Evolutionary conservation across 169 alveolate species (phyloP), one percentile per base, ranked within the genome.

Genomic region (Cystoisospora suis): DNA sequence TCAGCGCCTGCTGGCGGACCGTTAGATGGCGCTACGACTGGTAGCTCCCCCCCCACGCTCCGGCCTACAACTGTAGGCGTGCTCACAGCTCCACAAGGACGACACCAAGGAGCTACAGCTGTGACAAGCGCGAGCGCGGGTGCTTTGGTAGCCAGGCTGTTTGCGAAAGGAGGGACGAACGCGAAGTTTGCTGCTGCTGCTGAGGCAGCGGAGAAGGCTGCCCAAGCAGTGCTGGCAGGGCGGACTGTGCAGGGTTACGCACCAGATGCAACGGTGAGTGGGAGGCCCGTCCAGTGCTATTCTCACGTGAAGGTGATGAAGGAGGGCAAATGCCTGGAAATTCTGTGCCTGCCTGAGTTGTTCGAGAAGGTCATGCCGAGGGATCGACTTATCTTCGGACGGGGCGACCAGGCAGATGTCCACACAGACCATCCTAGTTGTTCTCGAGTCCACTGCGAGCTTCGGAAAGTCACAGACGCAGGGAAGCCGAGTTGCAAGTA

Each of bases 381-480:
- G 36, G 90, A 65, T n/a, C 59, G 44, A 7, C 81, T 86, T 3
- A 3, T 61, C 17, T 38, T 86, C 36, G 90, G 90, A 4, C 40
- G 90, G 29, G 90, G 85, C 40, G 90, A 86, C 40, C 40, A n/a
- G 1, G 90, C 83, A 0, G 90, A 86, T 44, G 46, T 86, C 69
- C 90, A 36, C 46, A 58, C 83, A 17, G 81, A 86, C 1, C 90
- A 86, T 40, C 90, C 90, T 20, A 86, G 90, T 47, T 86, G 90
- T 36, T 86, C 90, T 29, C 81, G 90, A 2, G 34, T 46, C 32
- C 90, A 86, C 69, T 58, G 80, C 70, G 80, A 61, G 49, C 7
- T 86, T 6, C 81, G 81, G 32, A 36, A 83, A 42, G 38, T n/a
- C 9, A 27, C 1, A 17, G 53, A 0, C 38, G 65, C 81, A 0